These are phyloP conservation scores for Arthrinium puccinioides DNA, from an alignment of 2,329 filamentous ascomycete species.

Conservation along the genomic window DNA sequence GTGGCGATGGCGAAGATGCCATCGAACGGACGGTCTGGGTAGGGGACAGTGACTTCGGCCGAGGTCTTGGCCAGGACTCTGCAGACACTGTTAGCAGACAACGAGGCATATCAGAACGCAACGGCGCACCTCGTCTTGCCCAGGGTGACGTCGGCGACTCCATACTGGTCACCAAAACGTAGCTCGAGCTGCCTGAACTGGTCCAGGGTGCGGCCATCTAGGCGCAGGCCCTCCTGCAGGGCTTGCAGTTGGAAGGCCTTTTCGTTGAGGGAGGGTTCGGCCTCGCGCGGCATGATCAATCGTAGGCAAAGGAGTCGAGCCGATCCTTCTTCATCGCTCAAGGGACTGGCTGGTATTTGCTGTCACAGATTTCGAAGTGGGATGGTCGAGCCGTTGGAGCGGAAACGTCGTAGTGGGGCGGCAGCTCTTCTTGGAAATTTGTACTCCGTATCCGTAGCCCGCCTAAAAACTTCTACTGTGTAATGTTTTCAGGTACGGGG, in stretches of 20 bases:
- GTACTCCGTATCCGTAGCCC: too few relatives aligned
- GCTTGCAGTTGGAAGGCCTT: conserved; percentile 79
- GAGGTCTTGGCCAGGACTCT: conserved; percentile 82
- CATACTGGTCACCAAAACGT: conserved; percentile 83
- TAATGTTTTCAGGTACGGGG: too few relatives aligned
- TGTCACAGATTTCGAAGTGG: not conserved
- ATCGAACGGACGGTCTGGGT: conserved; percentile 84
- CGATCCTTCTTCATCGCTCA: conserved; percentile 10
- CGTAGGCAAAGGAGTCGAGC: conserved; percentile 7
- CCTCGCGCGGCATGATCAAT: conserved; percentile 78
- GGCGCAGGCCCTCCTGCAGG: conserved; percentile 68
- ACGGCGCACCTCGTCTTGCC: conserved; percentile 75
- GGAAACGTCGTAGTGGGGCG: too few relatives aligned
- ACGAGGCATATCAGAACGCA: not conserved
- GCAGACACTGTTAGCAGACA: not conserved
- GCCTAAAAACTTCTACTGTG: too few relatives aligned
- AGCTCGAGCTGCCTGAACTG: conserved; percentile 72
- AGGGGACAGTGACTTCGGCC: conserved; percentile 80
- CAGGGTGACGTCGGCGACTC: conserved; percentile 76
- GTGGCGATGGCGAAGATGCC: conserved; percentile 89
- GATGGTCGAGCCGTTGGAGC: not conserved
- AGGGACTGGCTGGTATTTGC: too few relatives aligned
- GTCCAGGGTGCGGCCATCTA: conserved; percentile 79
- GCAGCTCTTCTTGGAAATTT: too few relatives aligned
- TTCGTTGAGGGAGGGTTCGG: conserved; percentile 83